Evolutionary conservation across 805 yeast genomes (phyloP).

Genomic region (Yarrowia deformans): DNA sequence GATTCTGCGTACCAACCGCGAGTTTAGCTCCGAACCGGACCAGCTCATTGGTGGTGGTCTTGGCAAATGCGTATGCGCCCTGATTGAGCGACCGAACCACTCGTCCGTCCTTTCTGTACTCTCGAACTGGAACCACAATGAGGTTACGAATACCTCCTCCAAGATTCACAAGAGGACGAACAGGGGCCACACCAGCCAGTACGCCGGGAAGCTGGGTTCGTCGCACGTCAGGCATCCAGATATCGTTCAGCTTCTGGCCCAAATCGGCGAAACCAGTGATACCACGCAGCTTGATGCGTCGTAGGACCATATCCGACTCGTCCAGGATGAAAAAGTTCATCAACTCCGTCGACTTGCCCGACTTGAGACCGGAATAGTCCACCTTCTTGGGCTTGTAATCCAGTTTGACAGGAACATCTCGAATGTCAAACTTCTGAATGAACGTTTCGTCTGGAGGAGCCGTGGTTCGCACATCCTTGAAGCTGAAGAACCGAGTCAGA

Average conservation of each 20-base stretch:
- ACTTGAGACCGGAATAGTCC: slow-evolving; percentile 81
- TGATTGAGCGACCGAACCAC: slow-evolving; percentile 72
- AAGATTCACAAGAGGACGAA: slow-evolving; percentile 75
- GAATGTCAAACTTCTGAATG: slow-evolving; percentile 66
- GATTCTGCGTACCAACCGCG: slow-evolving; percentile 85
- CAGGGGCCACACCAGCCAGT: slow-evolving; percentile 82
- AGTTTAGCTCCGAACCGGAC: slow-evolving; percentile 82
- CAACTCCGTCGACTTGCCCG: slow-evolving; percentile 87
- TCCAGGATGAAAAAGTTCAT: slow-evolving; percentile 89
- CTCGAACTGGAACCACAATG: slow-evolving; percentile 74
- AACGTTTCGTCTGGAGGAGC: slow-evolving; percentile 50
- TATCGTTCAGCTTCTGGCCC: slow-evolving; percentile 61
- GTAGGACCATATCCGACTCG: slow-evolving; percentile 76
- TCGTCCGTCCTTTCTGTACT: slow-evolving; percentile 76
- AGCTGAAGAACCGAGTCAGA: slow-evolving; percentile 77
- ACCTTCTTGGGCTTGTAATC: slow-evolving; percentile 93
- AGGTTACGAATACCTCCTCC: slow-evolving; percentile 80
- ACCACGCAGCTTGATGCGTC: slow-evolving; percentile 72
- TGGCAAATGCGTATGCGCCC: slow-evolving; percentile 76
- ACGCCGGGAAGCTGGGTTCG: slow-evolving; percentile 82
- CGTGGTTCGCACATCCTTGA: slow-evolving; percentile 71
- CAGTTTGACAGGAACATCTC: slow-evolving; percentile 64
- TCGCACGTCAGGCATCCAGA: slow-evolving; percentile 89
- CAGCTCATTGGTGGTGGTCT: slow-evolving; percentile 79
- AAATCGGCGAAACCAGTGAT: slow-evolving; percentile 74